Percentiles rank a stretch among this genome's conserved stretches.
These are phyloP conservation scores for Eucalyptus leucophloia DNA, from an alignment of 345 rosid species.

Conservation along the genomic window DNA sequence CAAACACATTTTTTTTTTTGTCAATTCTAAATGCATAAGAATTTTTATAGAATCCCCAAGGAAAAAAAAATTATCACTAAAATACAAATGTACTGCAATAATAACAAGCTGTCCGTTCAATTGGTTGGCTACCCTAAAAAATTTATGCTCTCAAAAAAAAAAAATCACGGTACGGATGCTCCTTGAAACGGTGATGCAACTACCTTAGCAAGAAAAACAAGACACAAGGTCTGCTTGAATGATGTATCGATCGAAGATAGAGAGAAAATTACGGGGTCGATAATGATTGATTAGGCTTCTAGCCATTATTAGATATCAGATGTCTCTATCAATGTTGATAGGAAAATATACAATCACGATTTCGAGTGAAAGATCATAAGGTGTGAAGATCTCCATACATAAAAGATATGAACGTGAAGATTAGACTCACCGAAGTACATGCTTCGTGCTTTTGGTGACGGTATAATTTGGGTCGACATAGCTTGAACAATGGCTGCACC, in stretches of 20 bases:
- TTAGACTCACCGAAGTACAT: neutral
- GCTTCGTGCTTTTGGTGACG: neutral
- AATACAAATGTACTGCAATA: too few relatives aligned
- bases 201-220: neutral
- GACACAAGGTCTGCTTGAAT: neutral
- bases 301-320: neutral
- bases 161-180: neutral
- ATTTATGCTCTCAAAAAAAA: too few relatives aligned
- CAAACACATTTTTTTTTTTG: too few relatives aligned
- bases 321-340: neutral
- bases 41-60: too few relatives aligned
- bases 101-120: too few relatives aligned
- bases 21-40: too few relatives aligned
- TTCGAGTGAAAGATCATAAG: neutral
- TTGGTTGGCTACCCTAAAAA: too few relatives aligned
- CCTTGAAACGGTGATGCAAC: neutral
- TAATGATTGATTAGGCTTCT: neutral
- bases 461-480: neutral
- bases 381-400: neutral
- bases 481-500: neutral
- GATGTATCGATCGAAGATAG: neutral
- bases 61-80: too few relatives aligned
- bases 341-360: too few relatives aligned
- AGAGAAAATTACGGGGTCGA: too few relatives aligned
- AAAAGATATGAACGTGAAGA: neutral